Evolutionary conservation across 192 early-diverging fungal genomes (phyloP), one percentile per base, ranked within the genome.

Genomic region (Linnemannia elongata): DNA sequence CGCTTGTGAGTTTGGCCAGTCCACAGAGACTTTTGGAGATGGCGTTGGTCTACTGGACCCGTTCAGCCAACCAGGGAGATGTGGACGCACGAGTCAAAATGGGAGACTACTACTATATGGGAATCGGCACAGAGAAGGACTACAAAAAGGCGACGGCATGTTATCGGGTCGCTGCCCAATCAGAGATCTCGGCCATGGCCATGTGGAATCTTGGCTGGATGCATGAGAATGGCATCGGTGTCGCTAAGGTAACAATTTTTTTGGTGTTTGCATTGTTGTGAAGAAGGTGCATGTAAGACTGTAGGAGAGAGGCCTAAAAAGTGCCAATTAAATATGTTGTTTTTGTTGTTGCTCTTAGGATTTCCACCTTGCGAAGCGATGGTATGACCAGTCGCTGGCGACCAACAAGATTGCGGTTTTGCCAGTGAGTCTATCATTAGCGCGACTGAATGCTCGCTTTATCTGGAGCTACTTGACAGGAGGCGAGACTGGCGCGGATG

Each of bases 181-280:
- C 78, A 30, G 95, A 97, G 44, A 81, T 78, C 10, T 96, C 93
- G 72, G 89, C 95, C 9, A 87, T 98, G 82, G 98, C 97, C 4
- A 97, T 98, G 96, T 99, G 95, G 95, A 99, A 97, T 80, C 89
- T 99, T 2, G 98, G 96, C 6, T 98, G 95, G 94, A 98, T 99
- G 97, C 91, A 98, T 87, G 98, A 99, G 85, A 93, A 95, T 78
- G 98, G 98, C 47, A 78, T 98, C 41, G 98, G 98, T 8, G 95
- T 98, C 6, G 72, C 92, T n/a, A 93, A 93, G 88, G 94, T 94
- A 81, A 66, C 20, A 17, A n/a, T 80, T 20, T 47, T 52, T 80
- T 55, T 76, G 33, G 10, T 68, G 1, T 33, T 22, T 47, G 42
- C 17, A 17, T 57, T 35, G 60, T 52, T 66, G 24, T 75, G 24